These are phyloP conservation scores for Nemania sp. DNA, from an alignment of 2,329 filamentous ascomycete genomes.

Conservation along the genomic window DNA sequence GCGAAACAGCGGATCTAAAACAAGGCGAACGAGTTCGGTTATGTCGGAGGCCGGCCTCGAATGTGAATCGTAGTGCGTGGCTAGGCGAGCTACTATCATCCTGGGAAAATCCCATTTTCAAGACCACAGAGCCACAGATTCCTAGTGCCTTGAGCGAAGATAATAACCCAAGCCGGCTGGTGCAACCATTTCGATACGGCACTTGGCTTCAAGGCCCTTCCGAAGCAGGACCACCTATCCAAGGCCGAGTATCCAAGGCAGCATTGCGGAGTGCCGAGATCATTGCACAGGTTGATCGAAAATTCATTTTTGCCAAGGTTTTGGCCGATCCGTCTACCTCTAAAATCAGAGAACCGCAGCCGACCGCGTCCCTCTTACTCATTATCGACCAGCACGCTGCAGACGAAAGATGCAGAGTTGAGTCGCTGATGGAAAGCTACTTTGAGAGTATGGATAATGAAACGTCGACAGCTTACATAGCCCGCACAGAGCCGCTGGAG, in stretches of 20 bases:
- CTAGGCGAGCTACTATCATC: conserved; percentile 61
- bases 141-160: conserved; percentile 45
- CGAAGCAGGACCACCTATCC: conserved; percentile 37
- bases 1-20: conserved; percentile 27
- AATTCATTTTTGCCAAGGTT: conserved; percentile 80
- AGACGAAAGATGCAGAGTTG: conserved; percentile 83
- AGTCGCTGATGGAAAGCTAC: conserved; percentile 66
- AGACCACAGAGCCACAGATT: conserved; percentile 51
- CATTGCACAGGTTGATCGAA: conserved; percentile 83
- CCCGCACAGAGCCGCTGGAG: conserved; percentile 46
- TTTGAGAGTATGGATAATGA: conserved; percentile 42
- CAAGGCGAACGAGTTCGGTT: conserved; percentile 25
- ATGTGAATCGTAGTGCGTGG: conserved; percentile 51
- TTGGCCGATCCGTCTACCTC: conserved; percentile 24
- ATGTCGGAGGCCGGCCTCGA: conserved; percentile 21
- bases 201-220: conserved; percentile 18
- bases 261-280: conserved; percentile 65
- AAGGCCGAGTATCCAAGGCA: conserved; percentile 63
- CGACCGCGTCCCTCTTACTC: conserved; percentile 56
- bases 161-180: conserved; percentile 29
- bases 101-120: conserved; percentile 81
- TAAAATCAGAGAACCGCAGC: not conserved
- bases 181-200: conserved; percentile 19
- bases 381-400: conserved; percentile 94
- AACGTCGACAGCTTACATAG: conserved; percentile 20